These are phyloP conservation scores for Neopestalotiopsis sp. DNA, from an alignment of 2,329 filamentous ascomycete species.

Conservation along the genomic window DNA sequence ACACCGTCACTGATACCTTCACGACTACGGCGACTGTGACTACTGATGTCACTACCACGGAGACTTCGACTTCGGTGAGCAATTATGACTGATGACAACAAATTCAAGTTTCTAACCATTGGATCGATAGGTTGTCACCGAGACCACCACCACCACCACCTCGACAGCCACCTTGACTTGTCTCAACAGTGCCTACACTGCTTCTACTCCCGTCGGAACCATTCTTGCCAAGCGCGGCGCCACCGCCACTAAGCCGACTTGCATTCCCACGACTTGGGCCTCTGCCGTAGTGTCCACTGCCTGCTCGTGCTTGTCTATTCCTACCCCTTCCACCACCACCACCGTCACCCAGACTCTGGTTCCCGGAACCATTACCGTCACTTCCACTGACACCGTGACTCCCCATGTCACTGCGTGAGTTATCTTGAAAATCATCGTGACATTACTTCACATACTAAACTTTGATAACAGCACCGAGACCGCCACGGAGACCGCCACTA, in stretches of 20 bases:
- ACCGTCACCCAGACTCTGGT: conserved; percentile 13
- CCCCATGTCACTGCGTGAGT: conserved; percentile 8
- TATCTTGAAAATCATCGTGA: too few relatives aligned
- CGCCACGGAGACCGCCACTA: conserved; percentile 7
- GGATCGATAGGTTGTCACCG: conserved; percentile 9
- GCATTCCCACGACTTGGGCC: conserved; percentile 19
- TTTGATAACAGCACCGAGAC: conserved; percentile 9
- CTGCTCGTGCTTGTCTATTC: conserved; percentile 22
- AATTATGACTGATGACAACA: neutral
- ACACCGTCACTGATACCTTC: neutral
- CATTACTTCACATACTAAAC: neutral
- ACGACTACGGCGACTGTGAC: conserved; percentile 9
- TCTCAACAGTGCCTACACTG: conserved; percentile 20
- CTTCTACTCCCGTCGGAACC: conserved; percentile 12
- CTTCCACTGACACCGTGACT: neutral
- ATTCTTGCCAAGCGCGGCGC: conserved; percentile 11
- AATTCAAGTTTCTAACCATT: conserved; percentile 4
- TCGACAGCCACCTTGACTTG: conserved; percentile 16
- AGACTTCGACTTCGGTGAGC: conserved; percentile 5
- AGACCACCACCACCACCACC: conserved; percentile 13
- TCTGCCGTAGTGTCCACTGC: conserved; percentile 14
- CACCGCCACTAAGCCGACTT: conserved; percentile 17
- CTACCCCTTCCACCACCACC: conserved; percentile 16
- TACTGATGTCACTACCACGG: neutral
- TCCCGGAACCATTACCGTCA: neutral